Base-by-base conservation (phyloP, 352 stramenopile species). In the Detonula confervacea region DNA sequence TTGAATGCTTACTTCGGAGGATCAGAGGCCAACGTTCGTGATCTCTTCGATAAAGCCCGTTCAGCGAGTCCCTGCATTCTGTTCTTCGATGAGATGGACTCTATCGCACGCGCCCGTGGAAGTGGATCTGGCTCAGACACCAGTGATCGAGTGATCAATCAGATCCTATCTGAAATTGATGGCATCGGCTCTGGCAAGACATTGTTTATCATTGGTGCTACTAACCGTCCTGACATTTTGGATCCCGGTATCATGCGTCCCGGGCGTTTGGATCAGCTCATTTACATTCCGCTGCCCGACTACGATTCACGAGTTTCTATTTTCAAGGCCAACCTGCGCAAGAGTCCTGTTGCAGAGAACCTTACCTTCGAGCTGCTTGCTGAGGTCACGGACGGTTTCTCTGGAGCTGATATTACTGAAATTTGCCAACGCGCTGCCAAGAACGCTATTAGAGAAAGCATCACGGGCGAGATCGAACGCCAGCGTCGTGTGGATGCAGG, bases 1-100 rank as follows among this genome's bases (percentile, higher is more conserved):
- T 85, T 99, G 73, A 99, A 96, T 49, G 99, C 99, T 97, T 99
- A 97, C 97, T 99, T 99, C 74, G 98, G 98, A 88, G 98, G 99
- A 88, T 98, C 95, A 25, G 98, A 99, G 84, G 95, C 96, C 14
- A 99, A 99, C 84, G 97, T 99, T 22, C 97, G 97, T 82, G 97
- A 99, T 81, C 94, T 99, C 16, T 99, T 99, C 83, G 97, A 99
- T 88, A 99, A 99, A 88, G 98, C 98, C 14, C 95, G 98, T 62
- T 94, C 95, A 37, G 96, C 98, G 20, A 96, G 97, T 49, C 98
- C 98, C 16, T 99, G 96, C 88, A 96, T 99, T 29, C 88, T 99
- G 11, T 99, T 99, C 91, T 99, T 99, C 83, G 98, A 99, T 92
- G 98, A 99, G 87, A 88, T 99, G 47, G 98, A 99, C 92, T 99